Evolutionary conservation across 225 moss, liverwort and hornwort species (phyloP), one percentile per base, ranked within the genome.

Genomic region (Bryum argenteum): DNA sequence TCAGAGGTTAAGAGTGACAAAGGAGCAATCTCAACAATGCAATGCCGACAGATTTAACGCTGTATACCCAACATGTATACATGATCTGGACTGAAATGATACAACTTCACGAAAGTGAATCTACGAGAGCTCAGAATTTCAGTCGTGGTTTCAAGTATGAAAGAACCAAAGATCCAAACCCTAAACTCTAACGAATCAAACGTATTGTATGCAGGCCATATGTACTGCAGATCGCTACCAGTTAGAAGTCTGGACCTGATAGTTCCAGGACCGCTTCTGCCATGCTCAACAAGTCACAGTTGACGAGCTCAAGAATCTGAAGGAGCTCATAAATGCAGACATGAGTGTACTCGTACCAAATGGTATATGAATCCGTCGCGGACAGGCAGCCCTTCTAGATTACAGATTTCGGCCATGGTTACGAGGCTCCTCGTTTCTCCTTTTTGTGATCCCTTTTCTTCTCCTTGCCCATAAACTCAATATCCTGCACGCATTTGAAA

Each of bases 391-490:
- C 44, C 54, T 58, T 39, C 55, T 12, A 45, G 26, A 43, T 24
- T 62, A 70, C 41, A 6, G 18, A 60, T 38, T 65, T 77, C 28
- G 8, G 24, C 18, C 37, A 38, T 52, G 45, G 26, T 65, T 45
- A 44, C 8, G 60, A 45, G 41, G 37, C 59, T 73, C 20, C 12
- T 65, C 54, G 48, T 61, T 37, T n/a, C 43, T 68, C 63, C 43
- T 42, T 9, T 33, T 43, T 43, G 9, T 22, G n/a, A 8, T 72
- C 63, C 42, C 63, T 72, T 72, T 63, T 63, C 19, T 38, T 55
- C 33, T 65, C 69, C 39, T 81, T 78, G 21, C 72, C 69, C 65
- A 28, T n/a, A 28, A 77, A 73, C 61, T 81, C 81, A 47, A 52
- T 10, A 40, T 45, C 61, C 81, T 81, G 70, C 60, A 74, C 20